Conservation (phyloP, 2,329 filamentous ascomycete species). For the Aspergillus ochraceus region DNA sequence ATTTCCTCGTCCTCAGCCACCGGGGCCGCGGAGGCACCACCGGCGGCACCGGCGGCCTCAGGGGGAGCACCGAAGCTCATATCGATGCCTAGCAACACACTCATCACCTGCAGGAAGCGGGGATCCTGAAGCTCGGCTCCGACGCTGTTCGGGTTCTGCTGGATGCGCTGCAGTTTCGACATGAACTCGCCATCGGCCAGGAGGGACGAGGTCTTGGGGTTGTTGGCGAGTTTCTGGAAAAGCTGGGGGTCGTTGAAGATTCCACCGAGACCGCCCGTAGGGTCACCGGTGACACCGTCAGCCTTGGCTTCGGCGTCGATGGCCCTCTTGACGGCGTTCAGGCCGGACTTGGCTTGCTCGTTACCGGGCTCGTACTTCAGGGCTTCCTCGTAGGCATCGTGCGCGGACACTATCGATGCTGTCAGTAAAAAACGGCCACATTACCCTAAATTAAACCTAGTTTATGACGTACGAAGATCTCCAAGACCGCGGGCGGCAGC, state of each 20-base stretch:
- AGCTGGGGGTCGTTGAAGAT: conserved; percentile 95
- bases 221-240: conserved; percentile 83
- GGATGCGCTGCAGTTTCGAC: conserved; percentile 78
- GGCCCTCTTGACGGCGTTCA: conserved; percentile 81
- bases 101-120: conserved; percentile 89
- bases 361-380: conserved; percentile 90
- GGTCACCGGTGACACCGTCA: conserved; percentile 64
- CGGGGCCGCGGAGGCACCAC: conserved; percentile 40
- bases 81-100: conserved; percentile 89
- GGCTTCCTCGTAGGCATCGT: conserved; percentile 91
- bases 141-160: conserved; percentile 76
- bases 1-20: conserved; percentile 74
- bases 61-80: conserved; percentile 69
- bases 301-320: conserved; percentile 73
- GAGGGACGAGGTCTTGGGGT: conserved; percentile 85
- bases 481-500: conserved; percentile 85
- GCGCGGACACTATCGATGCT: conserved; percentile 61
- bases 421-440: background rate
- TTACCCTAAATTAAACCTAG: background rate
- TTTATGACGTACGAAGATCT: conserved; percentile 63
- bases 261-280: conserved; percentile 73
- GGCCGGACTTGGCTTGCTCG: conserved; percentile 85
- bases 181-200: conserved; percentile 87
- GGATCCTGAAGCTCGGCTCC: conserved; percentile 84
- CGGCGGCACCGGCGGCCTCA: conserved; percentile 45